These are phyloP conservation scores for Aureobasidium sp. DNA, from an alignment of 2,329 filamentous ascomycete genomes.

Conservation along the genomic window DNA sequence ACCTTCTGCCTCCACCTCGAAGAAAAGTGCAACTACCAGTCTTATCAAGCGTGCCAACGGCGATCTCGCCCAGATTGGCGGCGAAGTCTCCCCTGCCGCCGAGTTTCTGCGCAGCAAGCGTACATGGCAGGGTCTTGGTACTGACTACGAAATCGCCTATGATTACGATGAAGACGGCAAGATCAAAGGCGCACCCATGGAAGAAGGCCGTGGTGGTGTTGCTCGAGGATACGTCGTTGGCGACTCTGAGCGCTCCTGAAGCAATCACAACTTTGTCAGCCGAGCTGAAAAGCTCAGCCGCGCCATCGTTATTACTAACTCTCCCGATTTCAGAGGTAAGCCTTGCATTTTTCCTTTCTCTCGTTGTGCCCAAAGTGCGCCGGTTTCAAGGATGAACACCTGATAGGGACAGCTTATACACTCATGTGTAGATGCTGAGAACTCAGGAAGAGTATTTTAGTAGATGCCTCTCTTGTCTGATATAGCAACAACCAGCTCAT, in stretches of 20 bases:
- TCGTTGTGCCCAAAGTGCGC: constrained; percentile 12
- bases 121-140: constrained; percentile 88
- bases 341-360: constrained; percentile 30
- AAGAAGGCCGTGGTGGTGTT: constrained; percentile 79
- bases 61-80: constrained; percentile 72
- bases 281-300: neutral
- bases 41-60: constrained; percentile 58
- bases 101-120: constrained; percentile 74
- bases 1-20: constrained; percentile 11
- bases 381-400: constrained; percentile 75
- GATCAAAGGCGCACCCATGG: constrained; percentile 54
- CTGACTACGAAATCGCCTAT: constrained; percentile 61
- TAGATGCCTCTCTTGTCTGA: constrained; percentile 98
- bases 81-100: constrained; percentile 81
- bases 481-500: constrained; percentile 15
- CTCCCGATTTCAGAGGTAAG: constrained; percentile 61
- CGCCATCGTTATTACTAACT: too few species aligned
- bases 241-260: constrained; percentile 26
- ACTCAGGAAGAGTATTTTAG: constrained; percentile 96
- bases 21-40: constrained; percentile 18
- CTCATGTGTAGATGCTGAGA: constrained; percentile 69
- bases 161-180: constrained; percentile 47
- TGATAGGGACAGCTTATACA: constrained; percentile 99
- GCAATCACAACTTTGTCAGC: neutral
- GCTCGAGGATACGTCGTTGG: constrained; percentile 82